Conservation (phyloP, 108 stramenopile genomes). For the Chaetoceros muelleri region DNA sequence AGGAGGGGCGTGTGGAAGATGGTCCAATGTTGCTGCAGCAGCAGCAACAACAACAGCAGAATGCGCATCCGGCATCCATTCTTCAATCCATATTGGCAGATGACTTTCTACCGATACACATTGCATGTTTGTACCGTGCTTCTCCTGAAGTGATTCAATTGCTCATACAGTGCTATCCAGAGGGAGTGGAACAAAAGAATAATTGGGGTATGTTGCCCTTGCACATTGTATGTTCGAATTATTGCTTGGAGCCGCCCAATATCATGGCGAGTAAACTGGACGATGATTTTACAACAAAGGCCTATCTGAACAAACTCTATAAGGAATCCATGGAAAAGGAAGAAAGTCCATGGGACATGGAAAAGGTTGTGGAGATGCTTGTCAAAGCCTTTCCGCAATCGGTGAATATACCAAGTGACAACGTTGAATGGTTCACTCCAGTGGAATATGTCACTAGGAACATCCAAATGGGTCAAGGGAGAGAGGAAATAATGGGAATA, state of each 20-base stretch:
- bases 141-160: slow-evolving; percentile 17
- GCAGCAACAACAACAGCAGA: no score
- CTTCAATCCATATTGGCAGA: not conserved
- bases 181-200: not conserved
- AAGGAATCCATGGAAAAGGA: not conserved
- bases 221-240: slow-evolving; percentile 16
- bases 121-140: slow-evolving; percentile 25
- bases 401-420: not conserved
- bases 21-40: no score
- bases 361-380: not conserved
- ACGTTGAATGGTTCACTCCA: not conserved
- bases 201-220: slow-evolving; percentile 23
- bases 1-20: not conserved
- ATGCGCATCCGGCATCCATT: no score
- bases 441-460: not conserved
- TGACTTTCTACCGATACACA: slow-evolving; percentile 17
- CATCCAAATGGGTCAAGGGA: not conserved
- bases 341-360: not conserved
- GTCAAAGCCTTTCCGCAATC: not conserved
- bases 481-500: not conserved
- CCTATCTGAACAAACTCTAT: not conserved
- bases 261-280: not conserved
- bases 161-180: slow-evolving; percentile 16
- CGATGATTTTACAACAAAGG: not conserved
- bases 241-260: not conserved